Conservation (phyloP, 139 green algal species). For the Prasinococcaceae sp. region DNA sequence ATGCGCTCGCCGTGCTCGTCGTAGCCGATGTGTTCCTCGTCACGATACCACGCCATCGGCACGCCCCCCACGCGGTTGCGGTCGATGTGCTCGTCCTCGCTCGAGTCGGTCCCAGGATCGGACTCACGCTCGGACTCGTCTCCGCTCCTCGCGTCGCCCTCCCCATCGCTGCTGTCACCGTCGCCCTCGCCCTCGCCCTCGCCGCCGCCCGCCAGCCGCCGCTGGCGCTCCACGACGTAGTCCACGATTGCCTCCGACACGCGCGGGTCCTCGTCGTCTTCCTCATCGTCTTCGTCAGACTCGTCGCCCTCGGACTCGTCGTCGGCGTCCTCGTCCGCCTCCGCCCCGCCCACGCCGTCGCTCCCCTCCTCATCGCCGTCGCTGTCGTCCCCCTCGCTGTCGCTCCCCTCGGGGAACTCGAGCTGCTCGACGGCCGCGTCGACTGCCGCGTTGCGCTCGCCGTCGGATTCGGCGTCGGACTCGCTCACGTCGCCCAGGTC, state of each 20-base stretch:
- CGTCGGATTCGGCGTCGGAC: too few relatives aligned
- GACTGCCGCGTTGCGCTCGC: too few relatives aligned
- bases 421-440: slow-evolving; percentile 1
- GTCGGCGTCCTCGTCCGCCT: too few relatives aligned
- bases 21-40: slow-evolving; percentile 94
- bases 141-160: slow-evolving; percentile 2
- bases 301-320: too few relatives aligned
- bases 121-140: slow-evolving; percentile 1
- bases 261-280: slow-evolving; percentile 34
- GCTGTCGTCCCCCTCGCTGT: slow-evolving; percentile 7
- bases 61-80: slow-evolving; percentile 60
- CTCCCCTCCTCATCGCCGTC: slow-evolving; percentile 5
- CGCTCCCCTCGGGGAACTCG: neutral
- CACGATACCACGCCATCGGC: slow-evolving; percentile 83
- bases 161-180: neutral
- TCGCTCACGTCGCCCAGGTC: too few relatives aligned
- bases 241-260: slow-evolving; percentile 33
- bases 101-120: slow-evolving; percentile 52
- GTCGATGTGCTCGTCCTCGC: slow-evolving; percentile 62
- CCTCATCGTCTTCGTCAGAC: slow-evolving; percentile 24
- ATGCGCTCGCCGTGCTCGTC: slow-evolving; percentile 57
- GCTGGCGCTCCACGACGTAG: slow-evolving; percentile 20
- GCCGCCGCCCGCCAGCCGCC: slow-evolving; percentile 2
- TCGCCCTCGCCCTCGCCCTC: slow-evolving; percentile 8
- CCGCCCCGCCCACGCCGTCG: too few relatives aligned